A percentile compares a stretch with the other conserved stretches of the same genome.
Conservation (phyloP, 2,329 filamentous ascomycete genomes). For the Fusarium sp. region DNA sequence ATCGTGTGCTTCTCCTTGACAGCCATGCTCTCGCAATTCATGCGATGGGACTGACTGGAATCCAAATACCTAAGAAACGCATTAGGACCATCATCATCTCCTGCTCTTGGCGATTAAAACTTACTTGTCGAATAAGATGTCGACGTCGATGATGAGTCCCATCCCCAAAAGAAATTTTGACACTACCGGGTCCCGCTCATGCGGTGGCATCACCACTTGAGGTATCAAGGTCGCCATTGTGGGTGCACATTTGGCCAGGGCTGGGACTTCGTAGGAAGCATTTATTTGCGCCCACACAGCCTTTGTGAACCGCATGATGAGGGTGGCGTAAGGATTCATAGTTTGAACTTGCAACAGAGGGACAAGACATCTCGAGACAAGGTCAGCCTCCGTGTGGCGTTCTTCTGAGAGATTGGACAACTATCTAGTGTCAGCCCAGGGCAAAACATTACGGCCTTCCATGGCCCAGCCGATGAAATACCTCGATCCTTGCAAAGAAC, state of each 20-base stretch:
- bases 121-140: neutral
- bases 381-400: neutral
- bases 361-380: neutral
- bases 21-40: neutral
- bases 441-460: neutral
- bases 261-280: too few species aligned
- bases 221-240: neutral
- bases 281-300: neutral
- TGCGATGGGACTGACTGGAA: neutral
- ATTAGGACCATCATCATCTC: neutral
- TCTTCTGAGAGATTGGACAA: slow-evolving; percentile 15
- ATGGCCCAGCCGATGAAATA: neutral
- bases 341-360: slow-evolving; percentile 1
- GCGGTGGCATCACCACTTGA: neutral
- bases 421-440: neutral
- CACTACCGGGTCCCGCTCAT: neutral
- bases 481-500: slow-evolving; percentile 21
- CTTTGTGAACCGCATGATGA: slow-evolving; percentile 22
- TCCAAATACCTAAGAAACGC: neutral
- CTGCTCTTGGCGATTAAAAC: neutral
- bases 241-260: neutral
- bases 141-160: neutral
- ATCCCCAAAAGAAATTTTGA: neutral
- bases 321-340: slow-evolving; percentile 17
- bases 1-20: slow-evolving; percentile 16